These are phyloP conservation scores for Thuja plicata DNA, from an alignment of 83 land plant species.

Conservation along the genomic window DNA sequence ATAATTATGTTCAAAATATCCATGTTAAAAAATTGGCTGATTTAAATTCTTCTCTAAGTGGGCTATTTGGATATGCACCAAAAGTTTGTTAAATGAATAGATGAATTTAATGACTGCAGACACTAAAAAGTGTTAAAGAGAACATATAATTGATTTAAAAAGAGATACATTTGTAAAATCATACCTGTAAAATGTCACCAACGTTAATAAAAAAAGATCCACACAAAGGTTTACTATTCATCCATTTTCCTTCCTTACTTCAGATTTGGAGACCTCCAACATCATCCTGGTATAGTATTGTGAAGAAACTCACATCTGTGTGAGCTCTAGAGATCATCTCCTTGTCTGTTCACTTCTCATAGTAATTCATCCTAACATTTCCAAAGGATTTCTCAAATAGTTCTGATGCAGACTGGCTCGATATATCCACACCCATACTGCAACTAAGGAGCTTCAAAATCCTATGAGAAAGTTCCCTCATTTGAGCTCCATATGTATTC, in stretches of 20 bases:
- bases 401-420: neutral
- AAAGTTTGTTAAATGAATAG: too few relatives aligned
- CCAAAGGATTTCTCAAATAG: neutral
- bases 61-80: too few relatives aligned
- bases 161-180: too few relatives aligned
- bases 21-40: too few relatives aligned
- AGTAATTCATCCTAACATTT: neutral
- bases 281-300: constrained; percentile 25
- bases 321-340: constrained; percentile 11
- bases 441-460: constrained; percentile 20
- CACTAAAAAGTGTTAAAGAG: too few relatives aligned
- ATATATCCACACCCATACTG: constrained; percentile 43
- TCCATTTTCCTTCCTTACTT: neutral
- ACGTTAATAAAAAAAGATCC: too few relatives aligned
- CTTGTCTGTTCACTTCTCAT: neutral
- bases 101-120: too few relatives aligned
- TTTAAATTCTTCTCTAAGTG: too few relatives aligned
- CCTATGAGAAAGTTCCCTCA: constrained; percentile 33
- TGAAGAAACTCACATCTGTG: constrained; percentile 22
- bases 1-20: too few relatives aligned
- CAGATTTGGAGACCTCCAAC: constrained; percentile 22
- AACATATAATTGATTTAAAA: too few relatives aligned
- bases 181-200: too few relatives aligned
- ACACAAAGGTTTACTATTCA: too few relatives aligned
- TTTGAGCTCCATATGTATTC: constrained; percentile 40